phyloP scores from a whole-genome alignment of 345 rosid species.

The Melaleuca quinquenervia region DNA sequence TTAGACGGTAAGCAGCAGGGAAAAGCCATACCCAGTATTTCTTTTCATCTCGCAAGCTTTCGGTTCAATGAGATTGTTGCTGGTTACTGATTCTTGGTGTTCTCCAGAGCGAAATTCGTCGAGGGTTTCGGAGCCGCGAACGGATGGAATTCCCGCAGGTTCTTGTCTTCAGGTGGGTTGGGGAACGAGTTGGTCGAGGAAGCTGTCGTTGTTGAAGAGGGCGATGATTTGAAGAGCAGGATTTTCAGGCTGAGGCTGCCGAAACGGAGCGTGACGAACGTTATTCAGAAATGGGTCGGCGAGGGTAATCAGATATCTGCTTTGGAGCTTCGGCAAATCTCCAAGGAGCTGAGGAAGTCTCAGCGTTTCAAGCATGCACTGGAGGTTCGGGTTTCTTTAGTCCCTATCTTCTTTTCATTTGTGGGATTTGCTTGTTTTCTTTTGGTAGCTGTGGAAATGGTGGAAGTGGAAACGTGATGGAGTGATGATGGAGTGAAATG shows the following conservation, averaged over 20 bases:
- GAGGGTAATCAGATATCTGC: conserved; percentile 54
- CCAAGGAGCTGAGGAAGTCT: conserved; percentile 62
- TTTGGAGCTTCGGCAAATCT: conserved; percentile 62
- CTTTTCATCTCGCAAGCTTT: not conserved
- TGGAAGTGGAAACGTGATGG: not conserved
- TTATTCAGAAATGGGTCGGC: conserved; percentile 68
- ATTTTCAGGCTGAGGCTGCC: conserved; percentile 73
- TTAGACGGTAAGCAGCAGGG: not conserved
- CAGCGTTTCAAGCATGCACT: conserved; percentile 92
- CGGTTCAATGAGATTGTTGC: not conserved
- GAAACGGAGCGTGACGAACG: conserved; percentile 65
- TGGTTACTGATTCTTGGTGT: not conserved
- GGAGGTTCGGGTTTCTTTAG: conserved; percentile 33
- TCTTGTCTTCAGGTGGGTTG: conserved; percentile 21
- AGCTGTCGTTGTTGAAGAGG: conserved; percentile 15
- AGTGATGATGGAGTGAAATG: not conserved
- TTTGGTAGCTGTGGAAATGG: not conserved
- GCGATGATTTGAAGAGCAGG: conserved; percentile 55
- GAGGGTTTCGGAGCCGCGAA: not conserved
- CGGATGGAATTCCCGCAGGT: conserved; percentile 1
- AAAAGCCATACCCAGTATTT: not conserved
- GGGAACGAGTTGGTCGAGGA: conserved; percentile 22
- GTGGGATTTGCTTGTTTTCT: not conserved
- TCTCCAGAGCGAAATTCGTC: not conserved
- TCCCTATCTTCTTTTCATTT: not conserved